phyloP scores from a whole-genome alignment of 2,329 filamentous ascomycete species.

The Immersiporthe knoxdaviesiana region DNA sequence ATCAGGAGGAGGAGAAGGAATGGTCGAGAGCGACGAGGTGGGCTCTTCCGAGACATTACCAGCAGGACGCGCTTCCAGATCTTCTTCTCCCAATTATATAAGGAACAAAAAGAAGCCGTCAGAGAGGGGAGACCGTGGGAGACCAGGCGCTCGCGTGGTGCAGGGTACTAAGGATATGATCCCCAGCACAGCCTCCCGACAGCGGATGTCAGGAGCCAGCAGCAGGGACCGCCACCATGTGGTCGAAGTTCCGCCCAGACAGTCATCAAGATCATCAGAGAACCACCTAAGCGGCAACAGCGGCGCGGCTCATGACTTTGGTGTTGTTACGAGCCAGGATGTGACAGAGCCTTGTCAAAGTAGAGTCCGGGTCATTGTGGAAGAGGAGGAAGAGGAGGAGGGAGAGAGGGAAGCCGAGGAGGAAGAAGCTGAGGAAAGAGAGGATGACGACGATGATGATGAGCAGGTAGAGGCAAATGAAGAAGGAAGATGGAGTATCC shows the following conservation, averaged over 20 bases:
- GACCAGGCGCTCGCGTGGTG: constrained; percentile 5
- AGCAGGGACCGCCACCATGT: neutral
- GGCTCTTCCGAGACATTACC: neutral
- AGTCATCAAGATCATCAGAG: constrained; percentile 19
- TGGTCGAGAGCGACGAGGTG: constrained; percentile 4
- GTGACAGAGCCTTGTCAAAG: neutral
- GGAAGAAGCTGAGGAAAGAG: neutral
- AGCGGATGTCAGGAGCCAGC: neutral
- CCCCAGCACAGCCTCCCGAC: neutral
- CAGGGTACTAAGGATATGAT: neutral
- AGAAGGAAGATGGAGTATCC: neutral
- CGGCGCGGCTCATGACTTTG: neutral
- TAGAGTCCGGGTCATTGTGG: constrained; percentile 13
- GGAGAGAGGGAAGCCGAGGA: constrained; percentile 2
- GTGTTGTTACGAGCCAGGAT: neutral
- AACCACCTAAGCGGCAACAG: neutral
- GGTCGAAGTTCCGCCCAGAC: constrained; percentile 16
- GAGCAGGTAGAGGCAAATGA: neutral
- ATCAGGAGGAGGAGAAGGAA: neutral
- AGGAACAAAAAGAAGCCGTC: constrained; percentile 6
- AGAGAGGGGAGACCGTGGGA: constrained; percentile 5
- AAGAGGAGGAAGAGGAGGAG: constrained; percentile 12
- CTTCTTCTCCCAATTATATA: neutral
- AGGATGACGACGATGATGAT: neutral
- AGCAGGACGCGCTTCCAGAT: neutral